Conservation (phyloP, 78 protist species). For the Planoprotostelium fungivorum region DNA sequence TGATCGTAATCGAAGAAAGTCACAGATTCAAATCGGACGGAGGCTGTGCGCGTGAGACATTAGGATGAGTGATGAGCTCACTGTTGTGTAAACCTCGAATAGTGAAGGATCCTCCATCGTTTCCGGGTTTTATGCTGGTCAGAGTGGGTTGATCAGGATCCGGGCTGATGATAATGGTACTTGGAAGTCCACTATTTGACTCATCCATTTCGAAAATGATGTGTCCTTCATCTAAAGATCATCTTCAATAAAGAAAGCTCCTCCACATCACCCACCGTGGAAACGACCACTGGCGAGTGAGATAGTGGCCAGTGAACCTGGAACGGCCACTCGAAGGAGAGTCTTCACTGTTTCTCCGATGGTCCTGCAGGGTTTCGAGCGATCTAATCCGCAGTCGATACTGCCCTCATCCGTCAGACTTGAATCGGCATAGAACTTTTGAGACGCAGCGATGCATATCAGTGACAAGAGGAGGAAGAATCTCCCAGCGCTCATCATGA, state of each 20-base stretch:
- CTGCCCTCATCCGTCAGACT: too few relatives aligned
- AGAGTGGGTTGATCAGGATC: not conserved
- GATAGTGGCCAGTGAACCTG: not conserved
- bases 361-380: not conserved
- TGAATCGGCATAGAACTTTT: not conserved
- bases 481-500: not conserved
- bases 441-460: not conserved
- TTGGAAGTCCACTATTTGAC: not conserved
- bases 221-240: not conserved
- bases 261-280: not conserved
- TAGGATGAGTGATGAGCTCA: not conserved
- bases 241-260: not conserved
- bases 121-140: not conserved
- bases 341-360: not conserved
- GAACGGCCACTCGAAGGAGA: not conserved
- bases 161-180: not conserved
- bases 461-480: not conserved
- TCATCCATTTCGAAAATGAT: not conserved
- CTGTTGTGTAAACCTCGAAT: not conserved
- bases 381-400: not conserved
- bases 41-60: too few relatives aligned
- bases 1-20: too few relatives aligned
- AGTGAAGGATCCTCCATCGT: not conserved
- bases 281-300: not conserved
- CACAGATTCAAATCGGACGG: too few relatives aligned